Conservation (phyloP, 2,329 filamentous ascomycete genomes). For the Aspergillus tamarii region DNA sequence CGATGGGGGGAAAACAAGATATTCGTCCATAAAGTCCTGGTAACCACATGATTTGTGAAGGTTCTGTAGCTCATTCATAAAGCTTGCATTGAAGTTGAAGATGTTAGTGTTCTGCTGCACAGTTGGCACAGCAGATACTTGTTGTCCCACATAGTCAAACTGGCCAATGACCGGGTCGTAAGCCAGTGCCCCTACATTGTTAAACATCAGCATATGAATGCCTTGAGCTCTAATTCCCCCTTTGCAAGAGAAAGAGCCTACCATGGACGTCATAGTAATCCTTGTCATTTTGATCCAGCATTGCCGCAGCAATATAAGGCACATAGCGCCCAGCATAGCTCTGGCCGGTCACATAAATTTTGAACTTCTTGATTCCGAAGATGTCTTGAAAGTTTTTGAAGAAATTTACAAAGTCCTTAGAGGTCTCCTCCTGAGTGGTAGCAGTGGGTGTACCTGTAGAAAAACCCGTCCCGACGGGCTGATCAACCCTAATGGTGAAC, state of each 20-base stretch:
- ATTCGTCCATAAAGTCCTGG: slow-evolving; percentile 49
- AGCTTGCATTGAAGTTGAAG: slow-evolving; percentile 51
- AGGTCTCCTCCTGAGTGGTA: slow-evolving; percentile 68
- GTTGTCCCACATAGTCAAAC: slow-evolving; percentile 35
- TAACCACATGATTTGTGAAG: slow-evolving; percentile 52
- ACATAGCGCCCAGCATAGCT: slow-evolving; percentile 72
- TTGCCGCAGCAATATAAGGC: slow-evolving; percentile 73
- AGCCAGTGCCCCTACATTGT: slow-evolving; percentile 58
- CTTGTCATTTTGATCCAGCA: slow-evolving; percentile 70
- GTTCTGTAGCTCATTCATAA: slow-evolving; percentile 43
- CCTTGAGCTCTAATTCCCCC: too few relatives aligned
- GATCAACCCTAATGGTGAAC: slow-evolving; percentile 29
- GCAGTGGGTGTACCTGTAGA: slow-evolving; percentile 67
- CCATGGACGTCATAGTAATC: slow-evolving; percentile 70
- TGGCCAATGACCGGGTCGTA: slow-evolving; percentile 68
- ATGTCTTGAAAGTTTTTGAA: slow-evolving; percentile 77
- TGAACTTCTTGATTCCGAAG: slow-evolving; percentile 68
- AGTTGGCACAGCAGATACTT: slow-evolving; percentile 46
- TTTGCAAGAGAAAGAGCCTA: slow-evolving; percentile 24
- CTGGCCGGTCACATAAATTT: slow-evolving; percentile 75
- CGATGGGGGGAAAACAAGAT: slow-evolving; percentile 56
- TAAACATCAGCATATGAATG: slow-evolving; percentile 3
- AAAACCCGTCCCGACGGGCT: slow-evolving; percentile 66
- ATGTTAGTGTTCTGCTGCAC: slow-evolving; percentile 47
- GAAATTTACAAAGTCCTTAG: slow-evolving; percentile 73